Evolutionary conservation across 208 protist genomes (phyloP).

Genomic region (Leishmania arabica): DNA sequence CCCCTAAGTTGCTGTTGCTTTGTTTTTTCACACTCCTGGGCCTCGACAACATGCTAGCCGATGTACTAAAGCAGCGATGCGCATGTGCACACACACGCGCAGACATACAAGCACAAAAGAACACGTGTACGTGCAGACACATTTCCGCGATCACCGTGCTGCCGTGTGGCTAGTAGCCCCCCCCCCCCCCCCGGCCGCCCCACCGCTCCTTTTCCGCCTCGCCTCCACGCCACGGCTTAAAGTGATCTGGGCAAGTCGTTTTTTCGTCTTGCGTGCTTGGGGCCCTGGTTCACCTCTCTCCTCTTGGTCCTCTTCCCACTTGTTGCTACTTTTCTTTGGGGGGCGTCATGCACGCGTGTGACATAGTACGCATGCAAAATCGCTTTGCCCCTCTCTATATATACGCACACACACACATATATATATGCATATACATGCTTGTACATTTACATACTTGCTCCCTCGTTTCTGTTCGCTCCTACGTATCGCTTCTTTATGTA

Average conservation of each 20-base stretch:
- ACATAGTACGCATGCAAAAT: neutral
- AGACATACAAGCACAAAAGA: neutral
- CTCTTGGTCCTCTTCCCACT: neutral
- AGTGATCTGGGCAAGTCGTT: neutral
- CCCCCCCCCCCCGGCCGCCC: too few species aligned
- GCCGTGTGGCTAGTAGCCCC: neutral
- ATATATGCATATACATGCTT: too few species aligned
- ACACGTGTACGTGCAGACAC: neutral
- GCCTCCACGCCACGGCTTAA: neutral
- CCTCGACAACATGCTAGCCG: neutral
- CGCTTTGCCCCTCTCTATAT: neutral
- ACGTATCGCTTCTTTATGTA: neutral
- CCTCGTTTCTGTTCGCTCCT: neutral
- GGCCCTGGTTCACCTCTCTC: too few species aligned
- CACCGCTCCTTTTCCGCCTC: neutral
- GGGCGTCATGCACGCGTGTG: neutral
- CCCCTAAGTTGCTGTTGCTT: too few species aligned
- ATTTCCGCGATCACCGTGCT: neutral
- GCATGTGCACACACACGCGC: neutral
- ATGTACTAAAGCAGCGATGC: neutral
- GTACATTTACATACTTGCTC: neutral
- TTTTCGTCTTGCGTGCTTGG: too few species aligned
- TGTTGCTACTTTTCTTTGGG: neutral
- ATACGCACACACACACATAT: neutral
- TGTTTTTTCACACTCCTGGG: neutral